Conservation (phyloP, 176 grass and related monocot species). For the Aegilops bicornis region DNA sequence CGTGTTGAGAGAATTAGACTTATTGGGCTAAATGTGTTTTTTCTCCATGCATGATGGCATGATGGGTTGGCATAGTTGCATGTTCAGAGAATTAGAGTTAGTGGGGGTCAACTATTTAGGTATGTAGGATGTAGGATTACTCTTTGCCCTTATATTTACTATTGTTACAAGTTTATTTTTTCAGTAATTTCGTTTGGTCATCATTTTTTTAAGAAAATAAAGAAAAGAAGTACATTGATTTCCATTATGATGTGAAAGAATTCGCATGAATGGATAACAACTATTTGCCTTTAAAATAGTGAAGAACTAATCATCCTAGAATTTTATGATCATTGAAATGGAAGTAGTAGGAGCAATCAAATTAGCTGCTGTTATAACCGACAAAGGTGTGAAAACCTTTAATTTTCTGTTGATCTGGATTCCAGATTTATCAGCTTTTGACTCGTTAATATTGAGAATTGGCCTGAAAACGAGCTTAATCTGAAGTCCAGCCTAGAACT, state of each 20-base stretch:
- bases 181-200: not conserved
- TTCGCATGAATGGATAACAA: not conserved
- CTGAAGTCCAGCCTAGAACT: not conserved
- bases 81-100: too few species aligned
- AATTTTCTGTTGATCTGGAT: not conserved
- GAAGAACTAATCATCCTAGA: not conserved
- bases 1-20: too few species aligned
- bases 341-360: constrained; percentile 7
- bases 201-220: not conserved
- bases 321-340: not conserved
- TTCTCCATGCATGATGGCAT: too few species aligned
- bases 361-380: not conserved
- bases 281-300: not conserved
- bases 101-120: too few species aligned
- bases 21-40: too few species aligned
- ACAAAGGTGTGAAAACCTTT: not conserved
- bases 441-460: not conserved
- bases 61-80: too few species aligned
- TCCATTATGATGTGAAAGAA: not conserved
- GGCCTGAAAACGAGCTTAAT: not conserved
- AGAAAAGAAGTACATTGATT: not conserved
- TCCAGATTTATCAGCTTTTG: not conserved
- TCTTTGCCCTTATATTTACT: not conserved
- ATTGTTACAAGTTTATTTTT: not conserved
- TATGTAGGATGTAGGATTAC: not conserved